phyloP scores from a whole-genome alignment of 768 basidiomycete genomes.

The Sutorius australiensis region DNA sequence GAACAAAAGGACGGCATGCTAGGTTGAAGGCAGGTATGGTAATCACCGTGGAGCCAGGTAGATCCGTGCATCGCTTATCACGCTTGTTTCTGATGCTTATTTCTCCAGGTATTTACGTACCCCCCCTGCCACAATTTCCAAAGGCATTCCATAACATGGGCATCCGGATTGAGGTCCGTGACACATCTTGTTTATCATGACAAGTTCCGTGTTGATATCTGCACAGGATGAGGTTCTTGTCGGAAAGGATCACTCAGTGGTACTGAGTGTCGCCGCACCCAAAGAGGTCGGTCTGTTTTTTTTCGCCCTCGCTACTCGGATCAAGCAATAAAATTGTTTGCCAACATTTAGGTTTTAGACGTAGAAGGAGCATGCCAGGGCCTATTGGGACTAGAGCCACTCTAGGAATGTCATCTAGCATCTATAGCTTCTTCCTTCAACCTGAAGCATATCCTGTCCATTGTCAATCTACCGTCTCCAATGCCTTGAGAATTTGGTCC shows the following conservation, averaged over 20 bases:
- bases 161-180: constrained; percentile 79
- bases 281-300: constrained; percentile 69
- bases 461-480: constrained; percentile 29
- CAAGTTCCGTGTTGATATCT: constrained; percentile 7
- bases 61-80: constrained; percentile 7
- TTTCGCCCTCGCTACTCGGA: not conserved
- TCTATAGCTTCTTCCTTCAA: not conserved
- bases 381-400: constrained; percentile 56
- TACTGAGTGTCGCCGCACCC: constrained; percentile 71
- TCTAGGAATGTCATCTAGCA: constrained; percentile 26
- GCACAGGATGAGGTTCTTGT: constrained; percentile 70
- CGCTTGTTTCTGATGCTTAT: constrained; percentile 3
- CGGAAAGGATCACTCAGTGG: constrained; percentile 52
- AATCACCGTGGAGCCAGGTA: constrained; percentile 87
- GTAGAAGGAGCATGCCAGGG: constrained; percentile 81
- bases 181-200: not conserved
- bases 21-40: constrained; percentile 86
- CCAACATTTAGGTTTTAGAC: constrained; percentile 51
- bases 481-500: constrained; percentile 53
- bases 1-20: constrained; percentile 5
- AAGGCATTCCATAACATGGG: constrained; percentile 87
- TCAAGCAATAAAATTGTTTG: constrained; percentile 1
- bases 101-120: constrained; percentile 77
- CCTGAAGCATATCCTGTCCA: not conserved
- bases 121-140: constrained; percentile 73